Evolutionary conservation across 768 basidiomycete genomes (phyloP).

Genomic region (Boletus rubropictus): DNA sequence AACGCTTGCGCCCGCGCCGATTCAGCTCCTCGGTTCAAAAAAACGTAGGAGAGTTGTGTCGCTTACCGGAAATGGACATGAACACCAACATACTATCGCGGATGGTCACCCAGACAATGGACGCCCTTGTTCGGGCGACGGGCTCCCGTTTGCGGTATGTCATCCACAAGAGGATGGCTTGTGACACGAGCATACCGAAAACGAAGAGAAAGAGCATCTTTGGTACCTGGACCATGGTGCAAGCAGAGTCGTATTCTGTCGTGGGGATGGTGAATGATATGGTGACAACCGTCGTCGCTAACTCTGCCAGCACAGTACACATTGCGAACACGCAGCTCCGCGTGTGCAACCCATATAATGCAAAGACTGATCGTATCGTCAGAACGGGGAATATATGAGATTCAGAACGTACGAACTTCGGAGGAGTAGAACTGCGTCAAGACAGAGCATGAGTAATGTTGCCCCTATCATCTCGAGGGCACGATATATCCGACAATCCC

Average conservation of each 20-base stretch:
- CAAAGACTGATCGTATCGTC: constrained; percentile 14
- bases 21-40: not conserved
- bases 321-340: not conserved
- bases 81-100: constrained; percentile 21
- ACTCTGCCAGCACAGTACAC: constrained; percentile 11
- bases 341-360: constrained; percentile 7
- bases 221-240: constrained; percentile 3
- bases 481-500: constrained; percentile 12
- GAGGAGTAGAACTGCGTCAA: constrained; percentile 19
- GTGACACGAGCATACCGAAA: constrained; percentile 8
- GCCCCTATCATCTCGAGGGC: constrained; percentile 9
- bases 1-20: constrained; percentile 7
- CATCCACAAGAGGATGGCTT: constrained; percentile 17
- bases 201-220: constrained; percentile 4
- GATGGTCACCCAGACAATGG: constrained; percentile 18
- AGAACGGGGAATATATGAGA: not conserved
- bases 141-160: constrained; percentile 11
- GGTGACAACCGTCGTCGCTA: not conserved
- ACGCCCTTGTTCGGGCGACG: not conserved
- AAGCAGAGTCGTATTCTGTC: constrained; percentile 12
- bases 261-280: constrained; percentile 1
- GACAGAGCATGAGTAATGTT: constrained; percentile 10
- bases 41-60: not conserved
- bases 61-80: constrained; percentile 13
- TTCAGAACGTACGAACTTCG: constrained; percentile 14